These are phyloP conservation scores for Malassezia yamatoensis DNA, from an alignment of 1,284 basidiomycete genomes.

Conservation along the genomic window DNA sequence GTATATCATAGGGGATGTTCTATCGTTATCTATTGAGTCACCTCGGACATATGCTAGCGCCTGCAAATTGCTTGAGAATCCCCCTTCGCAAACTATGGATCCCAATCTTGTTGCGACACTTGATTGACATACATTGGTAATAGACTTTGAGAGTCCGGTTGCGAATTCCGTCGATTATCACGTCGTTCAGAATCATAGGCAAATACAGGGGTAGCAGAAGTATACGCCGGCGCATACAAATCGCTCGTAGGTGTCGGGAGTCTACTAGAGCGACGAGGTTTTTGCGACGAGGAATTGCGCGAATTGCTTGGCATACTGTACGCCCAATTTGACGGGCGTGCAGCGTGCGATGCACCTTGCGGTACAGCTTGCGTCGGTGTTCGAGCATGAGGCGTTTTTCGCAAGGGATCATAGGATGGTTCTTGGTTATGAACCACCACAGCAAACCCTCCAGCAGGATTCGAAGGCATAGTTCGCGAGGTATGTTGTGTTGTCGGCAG, in stretches of 20 bases:
- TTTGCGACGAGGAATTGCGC: not conserved
- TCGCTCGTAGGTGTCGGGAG: not conserved
- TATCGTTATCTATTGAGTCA: too few species aligned
- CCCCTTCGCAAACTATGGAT: too few species aligned
- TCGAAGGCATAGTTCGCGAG: not conserved
- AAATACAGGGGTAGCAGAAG: not conserved
- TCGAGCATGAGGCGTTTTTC: not conserved
- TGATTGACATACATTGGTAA: conserved; percentile 16
- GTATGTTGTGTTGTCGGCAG: not conserved
- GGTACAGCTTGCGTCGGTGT: not conserved
- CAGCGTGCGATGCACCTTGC: not conserved
- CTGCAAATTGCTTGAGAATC: too few species aligned
- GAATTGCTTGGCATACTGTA: not conserved
- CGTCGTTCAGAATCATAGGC: not conserved
- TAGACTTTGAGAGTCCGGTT: not conserved
- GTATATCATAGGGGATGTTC: too few species aligned
- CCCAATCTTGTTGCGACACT: not conserved
- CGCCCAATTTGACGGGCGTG: not conserved
- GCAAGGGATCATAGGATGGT: not conserved
- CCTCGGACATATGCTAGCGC: too few species aligned
- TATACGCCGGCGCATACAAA: not conserved
- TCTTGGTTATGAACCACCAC: conserved; percentile 15
- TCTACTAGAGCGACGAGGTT: not conserved
- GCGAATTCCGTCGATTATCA: not conserved
- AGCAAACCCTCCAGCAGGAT: not conserved